Conservation (phyloP, 2,329 filamentous ascomycete species). For the Hymenoscyphus scutula region DNA sequence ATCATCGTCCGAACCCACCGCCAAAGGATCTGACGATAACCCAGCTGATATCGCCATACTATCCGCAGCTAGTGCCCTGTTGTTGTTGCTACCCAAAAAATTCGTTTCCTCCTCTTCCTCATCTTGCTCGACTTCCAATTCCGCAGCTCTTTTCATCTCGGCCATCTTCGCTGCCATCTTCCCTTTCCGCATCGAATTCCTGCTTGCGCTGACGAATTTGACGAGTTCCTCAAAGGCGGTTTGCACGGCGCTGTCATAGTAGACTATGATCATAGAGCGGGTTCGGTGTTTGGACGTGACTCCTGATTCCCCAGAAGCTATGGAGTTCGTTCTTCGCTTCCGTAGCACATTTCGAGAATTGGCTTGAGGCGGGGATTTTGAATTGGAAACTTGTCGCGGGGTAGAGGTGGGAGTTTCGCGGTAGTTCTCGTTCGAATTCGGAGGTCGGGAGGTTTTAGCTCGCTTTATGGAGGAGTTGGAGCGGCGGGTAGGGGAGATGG, state of each 20-base stretch:
- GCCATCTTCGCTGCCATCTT: slow-evolving; percentile 79
- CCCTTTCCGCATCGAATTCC: slow-evolving; percentile 83
- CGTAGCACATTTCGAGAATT: slow-evolving; percentile 24
- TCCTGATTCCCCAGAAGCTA: slow-evolving; percentile 32
- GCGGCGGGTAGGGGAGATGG: slow-evolving; percentile 9
- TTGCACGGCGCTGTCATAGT: slow-evolving; percentile 87
- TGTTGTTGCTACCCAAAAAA: slow-evolving; percentile 7
- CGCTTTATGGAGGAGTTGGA: slow-evolving; percentile 24
- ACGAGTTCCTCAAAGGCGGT: slow-evolving; percentile 79
- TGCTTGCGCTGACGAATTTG: slow-evolving; percentile 72
- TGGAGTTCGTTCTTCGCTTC: slow-evolving; percentile 37
- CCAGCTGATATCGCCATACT: background rate
- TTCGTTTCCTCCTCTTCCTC: slow-evolving; percentile 34
- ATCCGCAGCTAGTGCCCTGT: slow-evolving; percentile 5
- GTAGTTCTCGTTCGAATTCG: slow-evolving; percentile 17
- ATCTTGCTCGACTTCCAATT: slow-evolving; percentile 52
- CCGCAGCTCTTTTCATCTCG: slow-evolving; percentile 58
- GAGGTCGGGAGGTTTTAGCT: slow-evolving; percentile 16
- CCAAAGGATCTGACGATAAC: background rate
- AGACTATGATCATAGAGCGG: slow-evolving; percentile 78
- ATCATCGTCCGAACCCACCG: slow-evolving; percentile 23
- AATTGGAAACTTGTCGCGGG: slow-evolving; percentile 25
- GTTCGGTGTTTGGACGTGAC: slow-evolving; percentile 54
- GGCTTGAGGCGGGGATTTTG: slow-evolving; percentile 22
- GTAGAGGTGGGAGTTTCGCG: slow-evolving; percentile 19